These are phyloP conservation scores for Xerocomellus dryophilus DNA, from an alignment of 768 basidiomycete genomes.

Conservation along the genomic window DNA sequence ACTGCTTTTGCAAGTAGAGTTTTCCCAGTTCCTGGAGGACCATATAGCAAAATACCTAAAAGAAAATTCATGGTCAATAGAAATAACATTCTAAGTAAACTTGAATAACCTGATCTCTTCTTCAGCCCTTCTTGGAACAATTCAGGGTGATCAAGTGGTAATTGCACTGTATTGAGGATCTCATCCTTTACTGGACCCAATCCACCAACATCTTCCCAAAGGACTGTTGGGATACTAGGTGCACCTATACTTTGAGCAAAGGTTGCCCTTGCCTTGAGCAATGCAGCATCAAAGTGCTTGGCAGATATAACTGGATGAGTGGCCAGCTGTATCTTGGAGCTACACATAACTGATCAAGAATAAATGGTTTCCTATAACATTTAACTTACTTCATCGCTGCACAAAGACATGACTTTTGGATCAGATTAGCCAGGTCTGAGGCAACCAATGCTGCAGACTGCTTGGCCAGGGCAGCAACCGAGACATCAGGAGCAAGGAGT, in stretches of 20 bases:
- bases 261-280: slow-evolving; percentile 66
- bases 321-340: background rate
- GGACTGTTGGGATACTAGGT: slow-evolving; percentile 91
- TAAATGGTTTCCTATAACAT: background rate
- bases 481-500: slow-evolving; percentile 71
- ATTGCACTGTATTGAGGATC: slow-evolving; percentile 92
- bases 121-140: slow-evolving; percentile 88
- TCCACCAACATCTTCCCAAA: slow-evolving; percentile 98
- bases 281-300: slow-evolving; percentile 69
- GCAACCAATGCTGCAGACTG: slow-evolving; percentile 92
- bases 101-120: slow-evolving; percentile 78
- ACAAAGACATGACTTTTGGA: slow-evolving; percentile 52
- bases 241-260: slow-evolving; percentile 96
- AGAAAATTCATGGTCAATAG: background rate
- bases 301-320: slow-evolving; percentile 29
- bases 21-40: slow-evolving; percentile 95
- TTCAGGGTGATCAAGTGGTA: slow-evolving; percentile 88
- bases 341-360: background rate
- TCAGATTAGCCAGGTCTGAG: slow-evolving; percentile 71
- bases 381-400: slow-evolving; percentile 33
- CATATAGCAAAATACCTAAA: slow-evolving; percentile 85
- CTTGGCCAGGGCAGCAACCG: slow-evolving; percentile 64
- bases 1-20: slow-evolving; percentile 95
- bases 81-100: background rate
- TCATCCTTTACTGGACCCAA: slow-evolving; percentile 83